Evolutionary conservation across 495 filamentous ascomycete genomes (phyloP), one percentile per base, ranked within the genome.

Genomic region (Penicillium maclennaniae): DNA sequence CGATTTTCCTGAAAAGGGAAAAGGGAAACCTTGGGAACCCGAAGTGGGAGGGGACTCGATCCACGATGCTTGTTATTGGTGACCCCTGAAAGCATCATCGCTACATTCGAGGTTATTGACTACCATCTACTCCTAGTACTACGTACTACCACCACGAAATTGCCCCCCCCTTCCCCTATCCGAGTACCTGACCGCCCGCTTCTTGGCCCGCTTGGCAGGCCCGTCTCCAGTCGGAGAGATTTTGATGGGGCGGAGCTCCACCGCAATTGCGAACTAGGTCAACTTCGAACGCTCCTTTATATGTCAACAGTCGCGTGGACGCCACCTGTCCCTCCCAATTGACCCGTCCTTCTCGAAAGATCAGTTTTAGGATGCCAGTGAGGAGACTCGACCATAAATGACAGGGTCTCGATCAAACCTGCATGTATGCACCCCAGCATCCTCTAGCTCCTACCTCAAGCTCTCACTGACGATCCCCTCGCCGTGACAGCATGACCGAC

Each of bases 221-320:
- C 31, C 54, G 58, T 60, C 62, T 65, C 65, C 62, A 62, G 58
- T 62, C 55, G 52, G 56, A 56, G 62, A 20, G 17, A 50, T 49
- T 58, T 38, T 47, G 43, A 49, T 54, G 67, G 62, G 60, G 59
- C 56, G 52, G 60, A 59, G 59, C 60, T 68, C 69, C 69, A 72
- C 68, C 56, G 55, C 60, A 45, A 58, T 54, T 64, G 49, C 47
- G 46, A 55, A 60, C 56, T 57, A 59, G 60, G 49, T 52, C 53
- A 56, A 52, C 56, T 41, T 54, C 49, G 45, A 58, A 56, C 51
- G 54, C 61, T 72, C 58, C 66, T 69, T 64, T 60, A 56, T 54
- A 55, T 60, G 48, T 57, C 55, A 58, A 60, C 55, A 57, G n/a
- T 54, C 54, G 45, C 49, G 57, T 45, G 51, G 28, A 41, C 27